Base-by-base conservation (phyloP, 1,284 basidiomycete genomes). In the Jaminaea rosea region DNA sequence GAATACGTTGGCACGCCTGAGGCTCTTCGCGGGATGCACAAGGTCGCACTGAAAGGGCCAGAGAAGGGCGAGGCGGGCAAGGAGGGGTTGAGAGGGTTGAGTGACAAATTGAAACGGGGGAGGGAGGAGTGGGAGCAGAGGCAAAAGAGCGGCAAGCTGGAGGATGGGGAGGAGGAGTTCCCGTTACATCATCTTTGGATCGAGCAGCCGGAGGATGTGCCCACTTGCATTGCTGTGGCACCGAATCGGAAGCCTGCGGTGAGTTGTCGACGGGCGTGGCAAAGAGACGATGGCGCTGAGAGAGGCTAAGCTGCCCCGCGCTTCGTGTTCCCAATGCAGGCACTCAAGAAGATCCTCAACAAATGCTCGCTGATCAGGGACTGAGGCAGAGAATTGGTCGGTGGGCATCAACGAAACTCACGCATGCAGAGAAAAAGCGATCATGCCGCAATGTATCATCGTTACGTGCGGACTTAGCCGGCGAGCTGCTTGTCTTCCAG, bases 181-280 rank as follows among this genome's bases (percentile, higher is more conserved):
- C 71, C 71, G 4, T 26, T 46, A 11, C 76, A 81, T 53, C 76
- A 79, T 47, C 61, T 82, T 10, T 82, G 80, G 80, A 73, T 77
- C 29, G 81, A 82, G 60, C 78, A 80, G 56, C 80, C 80, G 0
- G 80, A 81, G 69, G 75, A 79, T 52, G 56, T 76, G 1, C 76
- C 80, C 1, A 80, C 81, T 1, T 81, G 79, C 56, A 65, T 82
- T 28, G 80, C 81, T 4, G 67, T 82, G 2, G 79, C 79, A 13
- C 80, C 80, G 0, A 82, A 81, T 51, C 67, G 75, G 41, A 75
- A 77, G 50, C 77, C 77, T 4, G 75, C 77, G 1, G 64, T 60
- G 41, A 49, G 52, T 46, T 5, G 17, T 17, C 10, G 44, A 50
- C 8, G 26, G n/a, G 7, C 7, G 10, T 49, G 37, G 13, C n/a